A percentile compares a stretch with the other conserved stretches of the same genome.
These are phyloP conservation scores for Persicaria maculosa DNA, from an alignment of 148 eudicot genomes.

Conservation along the genomic window DNA sequence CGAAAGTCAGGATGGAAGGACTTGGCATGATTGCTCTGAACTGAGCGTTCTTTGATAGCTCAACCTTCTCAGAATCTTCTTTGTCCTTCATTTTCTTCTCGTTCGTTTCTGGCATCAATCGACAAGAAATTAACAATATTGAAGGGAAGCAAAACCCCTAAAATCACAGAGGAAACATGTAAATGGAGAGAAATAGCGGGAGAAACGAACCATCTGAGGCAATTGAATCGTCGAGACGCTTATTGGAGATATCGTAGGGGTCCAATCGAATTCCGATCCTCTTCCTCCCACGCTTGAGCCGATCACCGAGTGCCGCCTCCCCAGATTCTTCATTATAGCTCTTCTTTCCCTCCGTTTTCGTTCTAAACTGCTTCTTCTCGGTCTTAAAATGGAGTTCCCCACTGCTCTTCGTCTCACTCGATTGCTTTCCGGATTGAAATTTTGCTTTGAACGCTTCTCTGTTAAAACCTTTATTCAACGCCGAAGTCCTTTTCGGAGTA, in stretches of 20 bases:
- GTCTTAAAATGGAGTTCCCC: neutral
- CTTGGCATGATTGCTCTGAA: slow-evolving; percentile 92
- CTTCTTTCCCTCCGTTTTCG: neutral
- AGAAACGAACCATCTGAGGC: slow-evolving; percentile 32
- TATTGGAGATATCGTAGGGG: slow-evolving; percentile 46
- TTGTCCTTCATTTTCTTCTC: slow-evolving; percentile 31
- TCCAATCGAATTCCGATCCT: slow-evolving; percentile 36
- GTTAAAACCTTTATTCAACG: no score
- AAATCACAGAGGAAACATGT: slow-evolving; percentile 4
- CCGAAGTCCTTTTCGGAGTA: no score
- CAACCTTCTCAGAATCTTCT: slow-evolving; percentile 30
- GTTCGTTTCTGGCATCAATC: slow-evolving; percentile 35
- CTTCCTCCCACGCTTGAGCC: slow-evolving; percentile 36
- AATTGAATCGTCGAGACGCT: slow-evolving; percentile 49
- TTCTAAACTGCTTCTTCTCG: neutral
- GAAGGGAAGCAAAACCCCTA: neutral
- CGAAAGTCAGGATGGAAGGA: slow-evolving; percentile 69
- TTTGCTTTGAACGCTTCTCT: no score
- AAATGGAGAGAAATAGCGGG: neutral
- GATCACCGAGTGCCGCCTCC: slow-evolving; percentile 17
- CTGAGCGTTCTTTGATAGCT: slow-evolving; percentile 78
- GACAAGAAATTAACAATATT: slow-evolving; percentile 1
- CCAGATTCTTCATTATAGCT: slow-evolving; percentile 15
- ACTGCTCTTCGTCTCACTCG: neutral
- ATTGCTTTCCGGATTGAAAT: neutral